Evolutionary conservation across 257 asterid genomes (phyloP), one percentile per base, ranked within the genome.

Genomic region (Cynanchum wilfordii): DNA sequence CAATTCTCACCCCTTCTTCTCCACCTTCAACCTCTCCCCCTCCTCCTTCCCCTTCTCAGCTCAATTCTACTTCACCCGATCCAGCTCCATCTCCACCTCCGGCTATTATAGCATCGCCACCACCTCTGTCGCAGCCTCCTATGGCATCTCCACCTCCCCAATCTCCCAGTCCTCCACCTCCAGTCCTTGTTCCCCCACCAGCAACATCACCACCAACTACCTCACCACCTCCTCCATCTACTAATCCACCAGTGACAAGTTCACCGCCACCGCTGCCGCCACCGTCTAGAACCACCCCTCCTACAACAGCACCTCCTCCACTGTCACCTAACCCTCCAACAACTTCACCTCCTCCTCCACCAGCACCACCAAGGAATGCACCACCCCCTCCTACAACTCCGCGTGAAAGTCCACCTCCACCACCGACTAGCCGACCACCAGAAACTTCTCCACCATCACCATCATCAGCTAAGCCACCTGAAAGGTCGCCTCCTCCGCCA

Each of bases 291-390:
- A 15, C 44, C 10, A 15, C 44, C 10, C 80, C 84, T 29, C 78
- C 82, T 72, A 36, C 85, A 45, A 27, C 11, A 5, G 66, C 88
- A 16, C 87, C 94, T 50, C 86, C 93, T 2, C 77, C 84, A 40
- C 86, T 85, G 33, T 74, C 85, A 16, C 13, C 79, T 40, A 15
- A 42, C n/a, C 84, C 87, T 19, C 76, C 86, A 1, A 75, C 79
- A 1, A 44, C 58, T n/a, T 29, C 74, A 50, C 79, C 86, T 73
- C 30, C 81, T 24, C 75, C 79, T 49, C 24, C 70, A 7, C 74
- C 81, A 27, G 51, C 62, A 44, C 38, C 76, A 0, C 72, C 79
- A 1, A 69, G 29, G 55, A 75, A 22, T 40, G 1, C 71, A 42
- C 52, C 76, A 5, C 74, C 76, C 15, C 77, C 76, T 11, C 65